phyloP scores from a whole-genome alignment of 768 basidiomycete genomes.

The Mrakia gelida region DNA sequence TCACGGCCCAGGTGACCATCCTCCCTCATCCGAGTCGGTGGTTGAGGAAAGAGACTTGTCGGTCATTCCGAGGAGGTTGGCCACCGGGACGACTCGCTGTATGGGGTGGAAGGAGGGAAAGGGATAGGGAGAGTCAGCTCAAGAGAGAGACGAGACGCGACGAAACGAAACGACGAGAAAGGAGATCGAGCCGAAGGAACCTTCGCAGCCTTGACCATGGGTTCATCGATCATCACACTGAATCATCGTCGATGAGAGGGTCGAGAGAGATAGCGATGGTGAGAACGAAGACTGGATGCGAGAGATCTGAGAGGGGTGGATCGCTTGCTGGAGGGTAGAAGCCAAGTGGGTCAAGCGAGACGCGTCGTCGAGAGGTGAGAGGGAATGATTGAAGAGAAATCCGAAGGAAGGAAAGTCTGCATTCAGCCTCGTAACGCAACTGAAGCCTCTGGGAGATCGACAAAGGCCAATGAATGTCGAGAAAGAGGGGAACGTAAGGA shows the following conservation, averaged over 20 bases:
- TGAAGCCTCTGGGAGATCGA: no score
- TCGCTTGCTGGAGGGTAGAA: conserved; percentile 67
- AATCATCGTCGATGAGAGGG: not conserved
- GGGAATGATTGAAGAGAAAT: not conserved
- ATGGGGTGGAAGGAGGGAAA: not conserved
- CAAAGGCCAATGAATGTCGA: no score
- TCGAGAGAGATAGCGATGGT: conserved; percentile 64
- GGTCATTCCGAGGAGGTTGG: not conserved
- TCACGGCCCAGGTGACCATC: no score
- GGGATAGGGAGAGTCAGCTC: not conserved
- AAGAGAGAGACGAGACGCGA: no score
- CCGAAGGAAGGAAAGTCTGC: not conserved
- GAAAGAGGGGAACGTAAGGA: no score
- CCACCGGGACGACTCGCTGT: conserved; percentile 8
- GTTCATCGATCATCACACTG: conserved; percentile 79
- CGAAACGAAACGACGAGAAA: no score
- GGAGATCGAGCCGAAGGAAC: no score
- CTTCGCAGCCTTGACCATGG: conserved; percentile 73
- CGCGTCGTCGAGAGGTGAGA: not conserved
- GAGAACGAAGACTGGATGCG: conserved; percentile 73
- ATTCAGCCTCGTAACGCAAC: no score
- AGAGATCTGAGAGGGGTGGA: conserved; percentile 79
- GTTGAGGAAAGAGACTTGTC: not conserved
- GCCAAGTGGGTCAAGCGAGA: not conserved
- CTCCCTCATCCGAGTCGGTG: not conserved